Evolutionary conservation across 1,284 basidiomycete genomes (phyloP).

Genomic region (Apiotrichum domesticum): DNA sequence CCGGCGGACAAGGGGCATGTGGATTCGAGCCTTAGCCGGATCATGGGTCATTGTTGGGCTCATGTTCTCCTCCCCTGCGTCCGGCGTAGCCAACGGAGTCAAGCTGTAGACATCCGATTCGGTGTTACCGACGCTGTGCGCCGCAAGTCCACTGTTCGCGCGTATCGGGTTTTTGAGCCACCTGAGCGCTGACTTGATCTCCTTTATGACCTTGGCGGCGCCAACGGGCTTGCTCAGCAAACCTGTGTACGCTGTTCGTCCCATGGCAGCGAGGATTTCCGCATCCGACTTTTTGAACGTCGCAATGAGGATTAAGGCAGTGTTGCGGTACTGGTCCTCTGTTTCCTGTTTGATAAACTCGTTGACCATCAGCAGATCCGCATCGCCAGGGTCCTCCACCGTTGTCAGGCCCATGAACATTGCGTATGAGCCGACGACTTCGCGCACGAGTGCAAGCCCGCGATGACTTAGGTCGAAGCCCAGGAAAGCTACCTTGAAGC

Average conservation of each 20-base stretch:
- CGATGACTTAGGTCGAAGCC: slow-evolving; percentile 64
- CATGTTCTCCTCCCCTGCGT: slow-evolving; percentile 29
- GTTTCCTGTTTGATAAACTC: slow-evolving; percentile 62
- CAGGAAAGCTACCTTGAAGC: slow-evolving; percentile 61
- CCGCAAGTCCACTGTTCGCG: slow-evolving; percentile 18
- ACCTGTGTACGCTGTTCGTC: slow-evolving; percentile 75
- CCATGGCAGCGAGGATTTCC: slow-evolving; percentile 42
- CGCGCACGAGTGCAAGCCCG: slow-evolving; percentile 62
- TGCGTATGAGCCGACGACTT: slow-evolving; percentile 63
- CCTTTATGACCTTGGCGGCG: slow-evolving; percentile 64
- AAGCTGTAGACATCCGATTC: too few relatives aligned
- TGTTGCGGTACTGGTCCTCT: slow-evolving; percentile 50
- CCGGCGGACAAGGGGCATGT: slow-evolving; percentile 28
- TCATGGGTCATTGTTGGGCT: slow-evolving; percentile 10
- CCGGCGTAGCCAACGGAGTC: too few relatives aligned
- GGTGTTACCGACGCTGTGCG: background rate
- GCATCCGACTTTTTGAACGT: background rate
- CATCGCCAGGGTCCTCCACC: slow-evolving; percentile 47
- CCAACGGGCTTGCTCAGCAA: slow-evolving; percentile 84
- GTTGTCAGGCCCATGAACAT: slow-evolving; percentile 72
- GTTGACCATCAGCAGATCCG: slow-evolving; percentile 75
- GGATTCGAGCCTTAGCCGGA: slow-evolving; percentile 32
- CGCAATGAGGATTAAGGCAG: slow-evolving; percentile 51
- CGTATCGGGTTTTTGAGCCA: slow-evolving; percentile 18
- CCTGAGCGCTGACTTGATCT: slow-evolving; percentile 48